Percentiles rank a stretch among this genome's conserved stretches.
Evolutionary conservation across 2,329 filamentous ascomycete genomes (phyloP).

Genomic region (Mycosphaerella sp.): DNA sequence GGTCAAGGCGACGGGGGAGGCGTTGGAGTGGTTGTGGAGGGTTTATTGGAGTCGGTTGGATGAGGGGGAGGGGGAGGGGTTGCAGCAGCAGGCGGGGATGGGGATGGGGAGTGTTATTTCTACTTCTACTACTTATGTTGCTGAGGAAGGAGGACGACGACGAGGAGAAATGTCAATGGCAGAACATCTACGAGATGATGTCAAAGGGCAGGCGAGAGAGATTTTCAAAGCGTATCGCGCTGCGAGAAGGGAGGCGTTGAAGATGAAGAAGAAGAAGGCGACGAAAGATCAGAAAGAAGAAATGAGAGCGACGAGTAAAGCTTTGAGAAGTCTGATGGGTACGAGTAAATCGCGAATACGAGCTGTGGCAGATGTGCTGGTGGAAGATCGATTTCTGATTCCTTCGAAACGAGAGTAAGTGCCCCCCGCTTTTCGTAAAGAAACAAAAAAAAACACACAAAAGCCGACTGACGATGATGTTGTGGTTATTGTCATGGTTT

Average conservation of each 20-base stretch:
- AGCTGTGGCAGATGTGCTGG: constrained; percentile 27
- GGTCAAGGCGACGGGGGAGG: constrained; percentile 60
- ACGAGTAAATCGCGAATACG: constrained; percentile 11
- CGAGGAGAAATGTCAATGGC: no score
- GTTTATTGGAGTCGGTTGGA: constrained; percentile 68
- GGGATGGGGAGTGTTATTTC: no score
- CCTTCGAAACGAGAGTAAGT: constrained; percentile 33
- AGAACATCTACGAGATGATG: constrained; percentile 6
- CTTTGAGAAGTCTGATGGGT: constrained; percentile 14
- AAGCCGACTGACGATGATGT: constrained; percentile 1
- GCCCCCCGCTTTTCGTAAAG: background rate
- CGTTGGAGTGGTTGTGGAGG: constrained; percentile 78
- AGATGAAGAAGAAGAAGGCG: constrained; percentile 26
- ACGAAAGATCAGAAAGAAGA: constrained; percentile 13
- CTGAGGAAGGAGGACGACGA: no score
- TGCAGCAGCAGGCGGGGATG: no score
- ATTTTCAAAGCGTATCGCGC: constrained; percentile 26
- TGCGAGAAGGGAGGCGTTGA: constrained; percentile 27
- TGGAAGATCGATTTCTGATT: constrained; percentile 34
- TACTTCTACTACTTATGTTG: no score
- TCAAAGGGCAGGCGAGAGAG: constrained; percentile 29
- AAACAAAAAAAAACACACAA: no score
- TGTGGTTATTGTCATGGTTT: background rate
- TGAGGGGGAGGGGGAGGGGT: constrained; percentile 16
- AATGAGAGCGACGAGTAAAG: constrained; percentile 8